Evolutionary conservation across 805 yeast species (phyloP), one percentile per base, ranked within the genome.

Genomic region (Candida germanica): DNA sequence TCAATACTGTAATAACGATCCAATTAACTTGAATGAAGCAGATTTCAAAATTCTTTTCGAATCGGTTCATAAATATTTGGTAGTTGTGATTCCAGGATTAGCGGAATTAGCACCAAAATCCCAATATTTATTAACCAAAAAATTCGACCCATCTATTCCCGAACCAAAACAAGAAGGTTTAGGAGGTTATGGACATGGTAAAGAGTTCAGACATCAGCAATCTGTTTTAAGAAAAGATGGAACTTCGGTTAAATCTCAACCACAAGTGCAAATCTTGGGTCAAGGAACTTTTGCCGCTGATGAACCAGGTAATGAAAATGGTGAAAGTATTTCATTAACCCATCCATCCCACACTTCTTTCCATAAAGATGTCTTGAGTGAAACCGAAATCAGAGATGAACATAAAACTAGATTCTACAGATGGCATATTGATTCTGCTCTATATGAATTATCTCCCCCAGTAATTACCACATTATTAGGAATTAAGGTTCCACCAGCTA

Each of bases 371-470:
- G 71, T 79, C 1, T 69, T 87, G 43, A 66, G 80, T 12, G 72
- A 75, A n/a, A 80, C 79, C 29, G 77, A 87, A 46, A 74, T 82
- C 44, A 74, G 68, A 64, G 34, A 54, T 1, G 67, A 75, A 16
- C 76, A 80, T 34, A 74, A 75, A 58, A 87, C 96, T 2, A 73
- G 94, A 50, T 87, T 80, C 58, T 87, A 87, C 73, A 76, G 96
- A 63, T 87, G 96, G 96, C 96, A 87, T 62, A 86, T 87, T 46
- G 96, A 87, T 60, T 81, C 93, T 24, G 96, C 96, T 4, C 71
- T 87, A 26, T 87, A 87, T 52, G 95, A 77, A 24, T 71, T 87
- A 48, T 77, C 89, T 11, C 95, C 96, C 19, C 96, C 96, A 20
- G 76, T 83, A 47, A 84, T 82, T 24, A 87, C 96, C 10, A 87